Evolutionary conservation across 768 basidiomycete species (phyloP), one percentile per base, ranked within the genome.

Genomic region (Hygrocybe punicea): DNA sequence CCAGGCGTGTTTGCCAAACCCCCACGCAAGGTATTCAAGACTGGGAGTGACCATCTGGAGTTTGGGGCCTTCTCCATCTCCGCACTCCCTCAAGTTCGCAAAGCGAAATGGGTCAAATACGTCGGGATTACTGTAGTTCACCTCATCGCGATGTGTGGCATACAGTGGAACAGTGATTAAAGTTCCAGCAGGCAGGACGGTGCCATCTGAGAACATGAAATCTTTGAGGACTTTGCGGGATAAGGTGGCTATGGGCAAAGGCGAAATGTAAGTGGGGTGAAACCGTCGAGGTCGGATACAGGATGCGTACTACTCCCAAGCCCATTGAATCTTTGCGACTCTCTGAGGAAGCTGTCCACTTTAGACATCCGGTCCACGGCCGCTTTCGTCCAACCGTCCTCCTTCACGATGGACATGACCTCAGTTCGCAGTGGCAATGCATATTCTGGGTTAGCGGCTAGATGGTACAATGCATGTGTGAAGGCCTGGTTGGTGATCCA

Each of bases 21-120:
- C 58, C 29, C 55, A 59, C 6, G 65, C 55, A 21, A 79, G 24
- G 56, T 67, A 76, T 3, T 72, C 67, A 0, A 63, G 29, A 29
- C 64, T 61, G 0, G 74, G 72, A n/a, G 72, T 71, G 25, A 69
- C 69, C 42, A 73, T 70, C 47, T 72, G 73, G 40, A 76, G 65
- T 56, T 71, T 73, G 1, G 45, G 57, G 11, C 51, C 58, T 6
- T 69, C 71, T 5, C 62, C 65, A 1, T 71, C 65, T 23, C 57
- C 61, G n/a, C n/a, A n/a, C 6, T 70, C 67, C 19, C 65, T 64
- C 62, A 72, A 66, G n/a, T 74, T 63, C 0, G 67, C 64, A 59
- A 78, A 83, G 4, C 79, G 76, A 65, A 78, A 79, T 1, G 74
- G 73, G 34, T 77, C 69, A 49, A 82, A 75, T 4, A 36, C 57